A percentile compares a stretch with the other conserved stretches of the same genome.
Conservation (phyloP, 208 protist genomes). For the Crithidia mellificae region DNA sequence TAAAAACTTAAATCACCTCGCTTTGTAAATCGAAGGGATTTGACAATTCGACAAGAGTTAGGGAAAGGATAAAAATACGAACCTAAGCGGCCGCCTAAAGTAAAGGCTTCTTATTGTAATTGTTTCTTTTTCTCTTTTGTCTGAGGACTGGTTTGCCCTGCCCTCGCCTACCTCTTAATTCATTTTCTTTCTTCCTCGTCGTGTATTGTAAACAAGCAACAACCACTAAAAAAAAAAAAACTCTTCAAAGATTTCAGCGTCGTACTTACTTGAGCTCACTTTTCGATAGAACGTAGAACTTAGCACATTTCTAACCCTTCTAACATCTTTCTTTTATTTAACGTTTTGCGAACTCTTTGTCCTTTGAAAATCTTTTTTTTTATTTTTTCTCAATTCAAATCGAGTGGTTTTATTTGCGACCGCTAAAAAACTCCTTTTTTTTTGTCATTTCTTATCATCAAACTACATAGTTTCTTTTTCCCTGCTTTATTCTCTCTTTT, state of each 20-base stretch:
- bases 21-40: background rate
- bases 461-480: background rate
- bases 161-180: background rate
- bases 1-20: too few species aligned
- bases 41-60: background rate
- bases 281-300: conserved; percentile 9
- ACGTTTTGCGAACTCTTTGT: too few species aligned
- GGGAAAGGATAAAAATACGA: background rate
- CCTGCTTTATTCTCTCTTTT: too few species aligned
- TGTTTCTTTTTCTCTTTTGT: conserved; percentile 4
- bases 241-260: background rate
- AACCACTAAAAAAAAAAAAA: background rate
- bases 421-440: too few species aligned
- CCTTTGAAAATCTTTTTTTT: conserved; percentile 17
- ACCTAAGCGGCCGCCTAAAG: background rate
- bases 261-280: background rate
- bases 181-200: background rate
- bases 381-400: conserved; percentile 6
- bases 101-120: background rate
- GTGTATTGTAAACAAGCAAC: conserved; percentile 3
- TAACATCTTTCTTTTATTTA: too few species aligned
- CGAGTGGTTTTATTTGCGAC: too few species aligned
- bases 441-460: background rate
- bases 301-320: too few species aligned
- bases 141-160: background rate